phyloP scores from a whole-genome alignment of 2,329 filamentous ascomycete species.

The Cordyceps farinosa region DNA sequence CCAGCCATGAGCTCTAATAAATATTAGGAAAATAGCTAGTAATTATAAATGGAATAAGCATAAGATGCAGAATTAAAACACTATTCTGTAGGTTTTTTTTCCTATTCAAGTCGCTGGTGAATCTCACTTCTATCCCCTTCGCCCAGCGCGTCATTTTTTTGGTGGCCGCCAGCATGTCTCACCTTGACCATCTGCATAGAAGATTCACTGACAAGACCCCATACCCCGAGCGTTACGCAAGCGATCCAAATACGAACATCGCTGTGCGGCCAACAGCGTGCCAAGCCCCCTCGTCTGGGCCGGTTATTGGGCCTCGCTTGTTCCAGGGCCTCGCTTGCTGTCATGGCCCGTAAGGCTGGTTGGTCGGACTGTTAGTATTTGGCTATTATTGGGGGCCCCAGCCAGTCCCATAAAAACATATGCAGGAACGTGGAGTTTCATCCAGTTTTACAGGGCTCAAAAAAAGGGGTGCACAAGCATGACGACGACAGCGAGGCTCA shows the following conservation, averaged over 20 bases:
- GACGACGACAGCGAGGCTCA: conserved; percentile 2
- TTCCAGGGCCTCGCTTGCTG: not conserved
- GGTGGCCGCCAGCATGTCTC: not conserved
- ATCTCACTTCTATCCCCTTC: too few species aligned
- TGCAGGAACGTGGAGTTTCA: conserved; percentile 2
- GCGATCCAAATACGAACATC: not conserved
- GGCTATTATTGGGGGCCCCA: not conserved
- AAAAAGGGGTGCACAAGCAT: not conserved
- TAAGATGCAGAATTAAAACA: too few species aligned
- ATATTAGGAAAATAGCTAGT: too few species aligned
- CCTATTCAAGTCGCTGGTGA: too few species aligned
- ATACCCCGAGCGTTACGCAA: not conserved
- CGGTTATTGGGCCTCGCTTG: not conserved
- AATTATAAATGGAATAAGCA: too few species aligned
- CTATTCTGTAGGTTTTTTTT: too few species aligned
- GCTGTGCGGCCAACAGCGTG: not conserved
- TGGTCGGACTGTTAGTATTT: not conserved
- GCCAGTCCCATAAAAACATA: not conserved
- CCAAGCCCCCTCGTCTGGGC: not conserved
- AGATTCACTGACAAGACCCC: not conserved
- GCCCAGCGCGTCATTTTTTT: too few species aligned
- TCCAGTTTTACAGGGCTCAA: not conserved
- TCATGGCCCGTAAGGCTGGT: not conserved
- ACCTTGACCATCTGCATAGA: not conserved
- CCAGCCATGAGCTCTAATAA: too few species aligned